Base-by-base conservation (phyloP, 2,329 filamentous ascomycete species). In the Xylaria sp. region DNA sequence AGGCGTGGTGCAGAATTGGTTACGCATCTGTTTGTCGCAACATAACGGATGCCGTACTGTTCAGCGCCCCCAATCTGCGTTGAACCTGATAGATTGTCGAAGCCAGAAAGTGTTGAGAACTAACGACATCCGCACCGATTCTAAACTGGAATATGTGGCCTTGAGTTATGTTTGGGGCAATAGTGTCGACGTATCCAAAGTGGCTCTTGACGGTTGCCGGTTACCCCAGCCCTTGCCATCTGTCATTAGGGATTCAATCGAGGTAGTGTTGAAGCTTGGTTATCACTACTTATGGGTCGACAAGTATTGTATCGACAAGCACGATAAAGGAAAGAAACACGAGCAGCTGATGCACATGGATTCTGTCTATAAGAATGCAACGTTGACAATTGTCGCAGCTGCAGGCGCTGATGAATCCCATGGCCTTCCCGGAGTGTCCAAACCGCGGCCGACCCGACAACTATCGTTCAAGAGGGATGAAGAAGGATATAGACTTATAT, bases 111-210 rank as follows among this genome's bases (percentile, higher is more conserved):
- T 31, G 2, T 5, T 56, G 9, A 56, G 15, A 7, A 20, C 10
- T 13, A 6, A 5, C 11, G 15, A 20, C 5, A 31, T 56, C 13
- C 5, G 2, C 22, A 3, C 38, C 11, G 38, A 20, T 44, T 25
- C 15, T 17, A 38, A 44, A 44, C 25, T 20, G 7, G 36, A 56
- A 6, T 59, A 59, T 27, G 42, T 59, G n/a, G 56, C 56, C 20
- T 49, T 59, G 56, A 59, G 56, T 25, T 59, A 59, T 17, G 56
- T 59, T 36, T 59, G 56, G 56, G 56, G 42, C 5, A 29, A 25
- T 2, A 38, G 6, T 5, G 2, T 29, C 22, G 56, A 38, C n/a
- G 27, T 27, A 15, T 36, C 42, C 0, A 36, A 59, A 13, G 27
- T 33, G 1, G 11, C 11, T 10, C 29, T 49, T 1, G 29, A 47